Evolutionary conservation across 1,284 basidiomycete genomes (phyloP).

Genomic region (Naganishia liquefaciens): DNA sequence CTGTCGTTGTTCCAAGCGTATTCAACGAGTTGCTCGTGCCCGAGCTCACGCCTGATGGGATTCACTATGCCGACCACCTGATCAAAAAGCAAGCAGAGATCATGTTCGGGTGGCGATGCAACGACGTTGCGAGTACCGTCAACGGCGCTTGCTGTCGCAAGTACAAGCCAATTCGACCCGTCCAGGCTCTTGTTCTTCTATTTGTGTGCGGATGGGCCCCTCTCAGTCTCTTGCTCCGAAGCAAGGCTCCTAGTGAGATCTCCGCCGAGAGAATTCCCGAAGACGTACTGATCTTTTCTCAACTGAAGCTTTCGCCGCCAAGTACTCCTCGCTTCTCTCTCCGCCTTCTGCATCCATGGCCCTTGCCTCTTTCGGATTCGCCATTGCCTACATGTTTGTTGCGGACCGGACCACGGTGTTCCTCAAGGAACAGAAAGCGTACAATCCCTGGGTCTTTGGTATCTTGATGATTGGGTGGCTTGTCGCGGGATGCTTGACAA

Average conservation of each 20-base stretch:
- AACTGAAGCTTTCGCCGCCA: constrained; percentile 40
- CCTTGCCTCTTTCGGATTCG: constrained; percentile 65
- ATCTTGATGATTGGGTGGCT: constrained; percentile 63
- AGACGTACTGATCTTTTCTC: background rate
- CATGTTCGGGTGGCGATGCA: constrained; percentile 78
- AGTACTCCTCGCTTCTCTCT: constrained; percentile 54
- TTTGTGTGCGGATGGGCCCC: constrained; percentile 64
- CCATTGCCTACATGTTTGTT: constrained; percentile 67
- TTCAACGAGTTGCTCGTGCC: constrained; percentile 76
- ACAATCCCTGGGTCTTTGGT: constrained; percentile 67
- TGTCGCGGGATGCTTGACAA: constrained; percentile 63
- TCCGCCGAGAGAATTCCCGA: background rate
- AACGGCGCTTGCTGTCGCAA: constrained; percentile 79
- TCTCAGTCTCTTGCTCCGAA: constrained; percentile 53
- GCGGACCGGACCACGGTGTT: constrained; percentile 80
- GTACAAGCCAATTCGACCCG: constrained; percentile 67
- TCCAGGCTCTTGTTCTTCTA: constrained; percentile 65
- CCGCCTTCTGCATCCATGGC: constrained; percentile 51
- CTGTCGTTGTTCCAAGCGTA: constrained; percentile 67
- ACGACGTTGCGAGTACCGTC: constrained; percentile 68
- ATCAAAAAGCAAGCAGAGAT: constrained; percentile 72
- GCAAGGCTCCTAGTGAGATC: constrained; percentile 50
- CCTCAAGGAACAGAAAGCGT: constrained; percentile 84
- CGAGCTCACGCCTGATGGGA: constrained; percentile 73
- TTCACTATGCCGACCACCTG: constrained; percentile 72